phyloP scores from a whole-genome alignment of 2,329 filamentous ascomycete genomes.

The Coniochaeta prunicola region DNA sequence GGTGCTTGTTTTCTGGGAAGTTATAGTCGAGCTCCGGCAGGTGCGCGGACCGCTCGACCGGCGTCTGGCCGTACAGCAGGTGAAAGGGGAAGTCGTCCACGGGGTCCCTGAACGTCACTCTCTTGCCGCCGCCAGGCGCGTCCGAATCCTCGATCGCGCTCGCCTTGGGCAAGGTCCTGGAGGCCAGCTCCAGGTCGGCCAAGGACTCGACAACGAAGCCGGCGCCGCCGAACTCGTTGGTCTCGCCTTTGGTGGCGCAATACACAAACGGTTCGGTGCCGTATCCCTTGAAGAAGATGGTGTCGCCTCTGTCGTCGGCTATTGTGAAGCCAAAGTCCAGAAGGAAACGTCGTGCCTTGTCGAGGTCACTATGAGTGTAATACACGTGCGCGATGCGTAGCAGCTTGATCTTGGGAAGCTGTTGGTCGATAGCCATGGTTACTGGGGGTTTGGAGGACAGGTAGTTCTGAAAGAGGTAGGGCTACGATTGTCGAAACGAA shows the following conservation, averaged over 20 bases:
- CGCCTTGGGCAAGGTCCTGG: constrained; percentile 30
- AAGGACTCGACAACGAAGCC: constrained; percentile 45
- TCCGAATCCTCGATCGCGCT: constrained; percentile 34
- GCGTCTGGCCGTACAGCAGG: constrained; percentile 44
- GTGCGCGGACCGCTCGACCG: constrained; percentile 14
- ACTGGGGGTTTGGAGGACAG: not conserved
- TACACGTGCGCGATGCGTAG: constrained; percentile 27
- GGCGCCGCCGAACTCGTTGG: constrained; percentile 42
- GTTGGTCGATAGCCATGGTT: not conserved
- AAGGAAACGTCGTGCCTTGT: constrained; percentile 26
- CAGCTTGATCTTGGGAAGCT: constrained; percentile 15
- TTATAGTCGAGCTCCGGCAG: constrained; percentile 28
- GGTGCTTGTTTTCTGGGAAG: constrained; percentile 29
- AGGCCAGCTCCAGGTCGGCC: constrained; percentile 40
- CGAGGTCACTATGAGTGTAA: constrained; percentile 31
- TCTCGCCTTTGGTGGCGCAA: constrained; percentile 34
- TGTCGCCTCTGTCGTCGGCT: constrained; percentile 23
- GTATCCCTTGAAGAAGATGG: constrained; percentile 48
- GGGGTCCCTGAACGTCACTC: constrained; percentile 41
- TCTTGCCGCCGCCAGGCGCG: constrained; percentile 43
- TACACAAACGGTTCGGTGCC: constrained; percentile 48
- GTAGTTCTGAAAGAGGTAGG: not conserved
- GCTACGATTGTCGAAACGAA: not conserved
- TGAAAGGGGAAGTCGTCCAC: constrained; percentile 49
- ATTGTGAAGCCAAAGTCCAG: constrained; percentile 32